Base-by-base conservation (phyloP, 2,329 filamentous ascomycete genomes). In the Xylariaceae sp. region DNA sequence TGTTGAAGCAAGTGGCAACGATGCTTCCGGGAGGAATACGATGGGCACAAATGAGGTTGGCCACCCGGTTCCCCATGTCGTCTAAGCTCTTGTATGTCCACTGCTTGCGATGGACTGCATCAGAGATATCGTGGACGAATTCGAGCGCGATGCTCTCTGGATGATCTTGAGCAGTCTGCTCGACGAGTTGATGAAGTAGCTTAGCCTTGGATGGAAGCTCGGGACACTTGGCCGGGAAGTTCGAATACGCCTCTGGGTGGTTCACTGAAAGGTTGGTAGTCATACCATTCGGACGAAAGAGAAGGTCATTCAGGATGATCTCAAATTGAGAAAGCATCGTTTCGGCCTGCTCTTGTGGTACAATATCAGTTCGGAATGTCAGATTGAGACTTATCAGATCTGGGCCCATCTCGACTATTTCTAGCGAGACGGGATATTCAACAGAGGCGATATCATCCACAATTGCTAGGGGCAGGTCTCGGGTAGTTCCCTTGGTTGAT, bases 41-140 rank as follows among this genome's bases (percentile, higher is more conserved):
- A 16, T 70, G 61, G 0, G 61, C 51, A 1, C 68, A 57, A 1
- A 95, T 66, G 11, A 90, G 59, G 39, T 83, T 72, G 0, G 87
- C 87, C 13, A 94, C 74, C 48, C 73, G 75, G 53, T 94, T 90
- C 0, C 84, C 86, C 50, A 83, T 76, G 0, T 71, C 57, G 51
- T 95, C 67, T 1, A 96, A 69, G 45, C 91, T 69, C n/a, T 58
- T 57, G 55, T 91, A 96, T 0, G 78, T 86, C 89, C 89, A 96
- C 18, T 55, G 65, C 37, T 67, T 67, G 22, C 71, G 78, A 2
- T 67, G 54, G 2, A 76, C 64, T 0, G 57, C 52, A 0, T 65
- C 63, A 1, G 74, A 62, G 4, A 88, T 72, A 0, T 67, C 67
- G 0, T 72, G 73, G 3, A 83, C 79, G 59, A 95, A 95, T 49